Evolutionary conservation across 805 yeast genomes (phyloP).

Genomic region (Wickerhamomyces alni): DNA sequence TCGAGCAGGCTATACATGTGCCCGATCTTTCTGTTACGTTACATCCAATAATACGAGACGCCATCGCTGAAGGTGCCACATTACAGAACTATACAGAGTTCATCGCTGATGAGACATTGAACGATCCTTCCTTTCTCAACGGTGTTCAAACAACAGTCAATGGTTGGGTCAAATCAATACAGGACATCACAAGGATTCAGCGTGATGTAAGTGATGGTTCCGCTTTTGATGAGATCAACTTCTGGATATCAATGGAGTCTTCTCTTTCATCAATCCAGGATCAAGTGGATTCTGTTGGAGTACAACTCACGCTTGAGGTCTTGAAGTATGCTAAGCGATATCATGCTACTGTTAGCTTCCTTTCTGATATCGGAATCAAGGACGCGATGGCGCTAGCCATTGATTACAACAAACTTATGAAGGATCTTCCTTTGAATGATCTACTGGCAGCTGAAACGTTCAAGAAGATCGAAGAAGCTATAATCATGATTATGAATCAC

Average conservation of each 20-base stretch:
- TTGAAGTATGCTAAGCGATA: conserved; percentile 69
- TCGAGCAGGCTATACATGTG: conserved; percentile 59
- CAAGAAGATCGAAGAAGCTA: conserved; percentile 36
- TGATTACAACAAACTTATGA: conserved; percentile 56
- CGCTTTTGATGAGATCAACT: conserved; percentile 60
- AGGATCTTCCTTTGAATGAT: conserved; percentile 64
- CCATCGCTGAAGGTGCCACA: conserved; percentile 30
- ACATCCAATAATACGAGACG: conserved; percentile 44
- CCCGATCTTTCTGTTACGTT: conserved; percentile 54
- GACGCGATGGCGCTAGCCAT: conserved; percentile 46
- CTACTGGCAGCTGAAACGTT: conserved; percentile 43
- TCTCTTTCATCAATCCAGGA: conserved; percentile 49
- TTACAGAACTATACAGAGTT: conserved; percentile 19
- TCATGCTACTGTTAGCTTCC: conserved; percentile 69
- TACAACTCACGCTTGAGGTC: conserved; percentile 51
- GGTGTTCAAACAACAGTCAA: conserved; percentile 64
- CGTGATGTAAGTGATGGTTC: conserved; percentile 52
- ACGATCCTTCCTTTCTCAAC: conserved; percentile 57
- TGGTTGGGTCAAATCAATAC: conserved; percentile 65
- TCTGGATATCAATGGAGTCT: conserved; percentile 70
- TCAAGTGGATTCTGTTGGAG: conserved; percentile 51
- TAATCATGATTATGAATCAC: conserved; percentile 49
- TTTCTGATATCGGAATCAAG: conserved; percentile 63
- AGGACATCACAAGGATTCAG: conserved; percentile 45
- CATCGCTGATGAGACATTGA: conserved; percentile 31